Evolutionary conservation across 2,329 filamentous ascomycete genomes (phyloP), one percentile per base, ranked within the genome.

Genomic region (Helicocarpus griseus): DNA sequence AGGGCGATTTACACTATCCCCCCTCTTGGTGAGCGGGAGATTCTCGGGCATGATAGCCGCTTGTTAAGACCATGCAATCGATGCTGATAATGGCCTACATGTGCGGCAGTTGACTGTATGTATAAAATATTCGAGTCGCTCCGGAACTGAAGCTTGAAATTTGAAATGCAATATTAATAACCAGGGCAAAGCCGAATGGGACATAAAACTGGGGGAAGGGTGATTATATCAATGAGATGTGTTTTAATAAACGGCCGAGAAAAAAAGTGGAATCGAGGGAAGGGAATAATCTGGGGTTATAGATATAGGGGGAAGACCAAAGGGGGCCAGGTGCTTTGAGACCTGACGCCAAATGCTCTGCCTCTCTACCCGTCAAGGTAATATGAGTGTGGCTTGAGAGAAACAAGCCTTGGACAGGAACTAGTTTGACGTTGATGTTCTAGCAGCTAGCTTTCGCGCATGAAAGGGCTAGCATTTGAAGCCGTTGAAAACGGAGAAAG

Each of bases 1-100:
- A 4, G 54, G 56, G 19, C 56, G 54, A 13, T 43, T 43, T 22
- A 50, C 49, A 22, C 33, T 19, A 31, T 50, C 48, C 8, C 17
- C 38, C 28, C 48, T n/a, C 28, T 26, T 41, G 8, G 28, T 35
- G 28, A 44, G 38, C 19, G 48, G 38, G 39, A 50, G 38, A 50
- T 14, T 31, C 48, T 17, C 39, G 36, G 24, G 19, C 45, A 47
- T 47, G 13, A 22, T 21, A 47, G 21, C 19, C 17, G 17, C 13
- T 24, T 35, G 11, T n/a, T 35, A 13, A 2, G 29, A 36, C 14
- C 31, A 36, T 26, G 19, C 7, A 47, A 47, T 35, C 31, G 36
- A 36, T 24, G 13, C 6, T 36, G 13, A 24, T 17, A 36, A n/a
- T 47, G 22, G 31, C 21, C 21, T 26, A 36, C 22, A 7, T 35